Conservation (phyloP, 1,284 basidiomycete genomes). For the Cutaneotrichosporon arboriforme region DNA sequence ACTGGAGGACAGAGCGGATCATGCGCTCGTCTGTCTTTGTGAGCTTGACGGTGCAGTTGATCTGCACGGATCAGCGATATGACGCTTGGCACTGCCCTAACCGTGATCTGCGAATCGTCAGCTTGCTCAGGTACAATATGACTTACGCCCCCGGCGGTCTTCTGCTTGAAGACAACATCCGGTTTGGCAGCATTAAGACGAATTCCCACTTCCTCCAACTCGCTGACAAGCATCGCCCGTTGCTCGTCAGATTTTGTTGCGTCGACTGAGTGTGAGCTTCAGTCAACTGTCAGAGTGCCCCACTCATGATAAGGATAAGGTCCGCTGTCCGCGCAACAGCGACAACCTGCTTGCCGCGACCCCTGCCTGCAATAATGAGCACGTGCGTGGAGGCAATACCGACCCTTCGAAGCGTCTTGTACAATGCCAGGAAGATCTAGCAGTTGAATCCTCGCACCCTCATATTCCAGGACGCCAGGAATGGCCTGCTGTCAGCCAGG, state of each 20-base stretch:
- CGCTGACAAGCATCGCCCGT: slow-evolving; percentile 76
- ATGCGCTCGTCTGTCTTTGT: slow-evolving; percentile 94
- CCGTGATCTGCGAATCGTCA: slow-evolving; percentile 10
- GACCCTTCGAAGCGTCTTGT: slow-evolving; percentile 85
- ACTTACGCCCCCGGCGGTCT: slow-evolving; percentile 83
- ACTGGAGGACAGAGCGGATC: slow-evolving; percentile 80
- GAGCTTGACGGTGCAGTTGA: slow-evolving; percentile 84
- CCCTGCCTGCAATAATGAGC: slow-evolving; percentile 58
- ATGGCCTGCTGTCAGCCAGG: slow-evolving; percentile 68
- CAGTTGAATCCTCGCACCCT: slow-evolving; percentile 87
- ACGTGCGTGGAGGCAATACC: slow-evolving; percentile 1
- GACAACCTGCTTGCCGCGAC: slow-evolving; percentile 92
- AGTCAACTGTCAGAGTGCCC: slow-evolving; percentile 53
- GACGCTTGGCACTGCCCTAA: background rate
- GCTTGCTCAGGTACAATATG: background rate
- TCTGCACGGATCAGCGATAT: slow-evolving; percentile 48
- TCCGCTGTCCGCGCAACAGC: slow-evolving; percentile 92
- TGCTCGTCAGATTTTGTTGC: slow-evolving; percentile 96
- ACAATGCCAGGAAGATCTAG: slow-evolving; percentile 97
- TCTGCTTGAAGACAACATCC: slow-evolving; percentile 66
- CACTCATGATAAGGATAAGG: slow-evolving; percentile 86
- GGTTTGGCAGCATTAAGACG: slow-evolving; percentile 83
- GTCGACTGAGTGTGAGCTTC: slow-evolving; percentile 57
- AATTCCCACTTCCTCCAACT: slow-evolving; percentile 94
- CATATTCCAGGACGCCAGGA: slow-evolving; percentile 87